phyloP scores from a whole-genome alignment of 148 eudicot genomes.

The Beta vulgaris region DNA sequence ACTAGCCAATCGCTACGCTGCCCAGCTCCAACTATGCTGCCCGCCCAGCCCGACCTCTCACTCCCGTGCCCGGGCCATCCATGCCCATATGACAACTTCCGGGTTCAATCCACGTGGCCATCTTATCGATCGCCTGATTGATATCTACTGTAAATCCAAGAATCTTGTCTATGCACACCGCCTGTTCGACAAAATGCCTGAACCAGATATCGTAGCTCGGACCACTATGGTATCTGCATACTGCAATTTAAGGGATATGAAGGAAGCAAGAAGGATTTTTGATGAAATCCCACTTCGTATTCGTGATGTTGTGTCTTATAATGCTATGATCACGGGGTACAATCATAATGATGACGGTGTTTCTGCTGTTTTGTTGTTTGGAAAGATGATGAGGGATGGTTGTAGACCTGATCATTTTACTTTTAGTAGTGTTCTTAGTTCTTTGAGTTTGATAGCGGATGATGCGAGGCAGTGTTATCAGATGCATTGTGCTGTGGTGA shows the following conservation, averaged over 20 bases:
- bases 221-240: slow-evolving; percentile 57
- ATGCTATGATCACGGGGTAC: slow-evolving; percentile 63
- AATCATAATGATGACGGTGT: slow-evolving; percentile 46
- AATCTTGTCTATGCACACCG: slow-evolving; percentile 44
- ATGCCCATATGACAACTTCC: slow-evolving; percentile 66
- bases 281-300: slow-evolving; percentile 40
- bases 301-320: slow-evolving; percentile 56
- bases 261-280: slow-evolving; percentile 43
- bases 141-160: slow-evolving; percentile 41
- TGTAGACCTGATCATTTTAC: slow-evolving; percentile 50
- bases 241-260: slow-evolving; percentile 33
- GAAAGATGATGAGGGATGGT: slow-evolving; percentile 30
- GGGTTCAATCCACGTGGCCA: slow-evolving; percentile 70
- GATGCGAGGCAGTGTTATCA: slow-evolving; percentile 44
- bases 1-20: slow-evolving; percentile 52
- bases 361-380: slow-evolving; percentile 40
- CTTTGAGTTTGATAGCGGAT: slow-evolving; percentile 42
- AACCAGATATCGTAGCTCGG: slow-evolving; percentile 48
- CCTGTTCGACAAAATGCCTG: slow-evolving; percentile 58
- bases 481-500: slow-evolving; percentile 53
- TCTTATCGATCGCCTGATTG: slow-evolving; percentile 50
- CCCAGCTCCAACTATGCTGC: slow-evolving; percentile 58
- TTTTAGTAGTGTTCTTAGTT: slow-evolving; percentile 41
- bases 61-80: slow-evolving; percentile 44
- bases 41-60: slow-evolving; percentile 39